Conservation (phyloP, 179 eudicot genomes). For the Amaranthus tricolor region DNA sequence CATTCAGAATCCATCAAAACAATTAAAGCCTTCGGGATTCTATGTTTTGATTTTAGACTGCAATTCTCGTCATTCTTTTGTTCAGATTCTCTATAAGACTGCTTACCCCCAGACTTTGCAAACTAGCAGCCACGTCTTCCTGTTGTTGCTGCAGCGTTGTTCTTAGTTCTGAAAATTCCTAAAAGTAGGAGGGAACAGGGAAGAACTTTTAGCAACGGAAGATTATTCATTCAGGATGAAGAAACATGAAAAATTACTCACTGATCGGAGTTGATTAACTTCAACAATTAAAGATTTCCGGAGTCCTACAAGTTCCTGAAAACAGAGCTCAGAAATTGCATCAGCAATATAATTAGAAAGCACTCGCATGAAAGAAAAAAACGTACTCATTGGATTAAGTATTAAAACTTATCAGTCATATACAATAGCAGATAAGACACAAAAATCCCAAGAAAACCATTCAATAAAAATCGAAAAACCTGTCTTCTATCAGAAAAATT, state of each 20-base stretch:
- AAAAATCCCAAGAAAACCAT: neutral
- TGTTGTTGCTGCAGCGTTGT: constrained; percentile 92
- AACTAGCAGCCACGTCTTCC: constrained; percentile 75
- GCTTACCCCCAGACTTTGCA: constrained; percentile 74
- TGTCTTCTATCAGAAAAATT: neutral
- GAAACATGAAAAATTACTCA: constrained; percentile 36
- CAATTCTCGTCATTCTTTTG: neutral
- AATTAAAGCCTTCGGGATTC: neutral
- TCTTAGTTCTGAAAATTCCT: constrained; percentile 90
- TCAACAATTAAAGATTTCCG: constrained; percentile 80
- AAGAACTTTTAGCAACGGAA: neutral
- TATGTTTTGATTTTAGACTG: neutral
- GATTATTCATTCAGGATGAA: neutral
- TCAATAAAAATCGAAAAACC: neutral
- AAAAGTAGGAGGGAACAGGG: constrained; percentile 2
- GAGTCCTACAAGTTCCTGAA: constrained; percentile 81
- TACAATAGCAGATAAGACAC: neutral
- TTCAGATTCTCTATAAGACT: constrained; percentile 1
- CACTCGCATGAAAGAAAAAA: neutral
- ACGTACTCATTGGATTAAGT: neutral
- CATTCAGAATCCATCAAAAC: constrained; percentile 10
- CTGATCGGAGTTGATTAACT: constrained; percentile 80
- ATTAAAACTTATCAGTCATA: too few relatives aligned
- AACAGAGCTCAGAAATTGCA: constrained; percentile 8
- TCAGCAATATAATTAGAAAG: constrained; percentile 7